phyloP scores from a whole-genome alignment of 106 monocot species.

The Chionographis japonica region DNA sequence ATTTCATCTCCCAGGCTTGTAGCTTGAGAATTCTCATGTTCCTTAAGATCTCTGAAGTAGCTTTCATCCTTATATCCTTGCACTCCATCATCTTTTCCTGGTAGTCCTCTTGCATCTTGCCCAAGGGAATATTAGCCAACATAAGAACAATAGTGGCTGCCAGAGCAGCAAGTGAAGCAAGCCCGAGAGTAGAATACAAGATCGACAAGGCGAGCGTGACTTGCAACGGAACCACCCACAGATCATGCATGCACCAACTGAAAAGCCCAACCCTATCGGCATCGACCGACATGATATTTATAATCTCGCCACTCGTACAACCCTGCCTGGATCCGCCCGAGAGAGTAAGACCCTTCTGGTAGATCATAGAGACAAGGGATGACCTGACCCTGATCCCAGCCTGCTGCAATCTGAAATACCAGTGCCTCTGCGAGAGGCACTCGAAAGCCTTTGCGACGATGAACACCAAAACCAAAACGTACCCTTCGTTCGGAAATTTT shows the following conservation, averaged over 20 bases:
- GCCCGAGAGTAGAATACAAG: constrained; percentile 44
- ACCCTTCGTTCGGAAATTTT: constrained; percentile 28
- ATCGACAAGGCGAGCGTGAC: constrained; percentile 47
- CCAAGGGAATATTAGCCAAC: constrained; percentile 53
- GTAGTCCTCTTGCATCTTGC: constrained; percentile 39
- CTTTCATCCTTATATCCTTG: constrained; percentile 63
- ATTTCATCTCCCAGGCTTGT: constrained; percentile 69
- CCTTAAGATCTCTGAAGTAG: constrained; percentile 50
- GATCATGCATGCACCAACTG: constrained; percentile 44
- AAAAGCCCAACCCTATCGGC: constrained; percentile 38
- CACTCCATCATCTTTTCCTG: constrained; percentile 56
- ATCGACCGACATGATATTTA: constrained; percentile 66
- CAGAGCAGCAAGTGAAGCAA: constrained; percentile 52
- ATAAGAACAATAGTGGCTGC: constrained; percentile 47
- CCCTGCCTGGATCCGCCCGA: constrained; percentile 45
- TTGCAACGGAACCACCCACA: constrained; percentile 55
- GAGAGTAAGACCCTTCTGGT: constrained; percentile 52
- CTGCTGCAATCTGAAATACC: constrained; percentile 47
- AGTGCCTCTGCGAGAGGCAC: constrained; percentile 47
- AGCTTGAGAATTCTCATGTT: constrained; percentile 73
- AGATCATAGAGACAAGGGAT: constrained; percentile 41
- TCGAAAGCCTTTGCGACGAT: constrained; percentile 42
- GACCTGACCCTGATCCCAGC: constrained; percentile 26
- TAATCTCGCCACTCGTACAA: constrained; percentile 47
- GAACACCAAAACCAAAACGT: constrained; percentile 44